Percentiles rank a stretch among this genome's conserved stretches.
Conservation (phyloP, 306 rosid species). For the Cicer yamashitae region DNA sequence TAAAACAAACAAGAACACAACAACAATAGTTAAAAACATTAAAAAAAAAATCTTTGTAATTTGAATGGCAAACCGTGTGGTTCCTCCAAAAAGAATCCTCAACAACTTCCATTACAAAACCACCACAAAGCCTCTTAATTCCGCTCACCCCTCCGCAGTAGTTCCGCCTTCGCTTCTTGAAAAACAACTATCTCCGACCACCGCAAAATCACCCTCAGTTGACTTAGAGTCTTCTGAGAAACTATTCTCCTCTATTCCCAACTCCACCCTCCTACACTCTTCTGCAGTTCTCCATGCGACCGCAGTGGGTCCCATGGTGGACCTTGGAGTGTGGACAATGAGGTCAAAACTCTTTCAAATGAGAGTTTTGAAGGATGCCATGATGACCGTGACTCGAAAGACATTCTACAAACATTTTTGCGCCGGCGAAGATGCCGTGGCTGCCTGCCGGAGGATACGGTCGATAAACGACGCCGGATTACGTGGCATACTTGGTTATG, state of each 20-base stretch:
- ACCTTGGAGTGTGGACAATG: slow-evolving; percentile 80
- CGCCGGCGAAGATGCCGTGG: slow-evolving; percentile 72
- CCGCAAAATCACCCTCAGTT: background rate
- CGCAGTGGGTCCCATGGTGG: slow-evolving; percentile 74
- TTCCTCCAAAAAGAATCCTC: slow-evolving; percentile 59
- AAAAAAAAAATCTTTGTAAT: background rate
- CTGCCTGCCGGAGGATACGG: slow-evolving; percentile 34
- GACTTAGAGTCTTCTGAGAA: slow-evolving; percentile 48
- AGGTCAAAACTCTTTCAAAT: slow-evolving; percentile 57
- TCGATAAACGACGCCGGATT: slow-evolving; percentile 58
- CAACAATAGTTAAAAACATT: background rate
- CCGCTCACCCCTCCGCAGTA: slow-evolving; percentile 18
- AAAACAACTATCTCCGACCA: background rate
- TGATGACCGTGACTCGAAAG: slow-evolving; percentile 39
- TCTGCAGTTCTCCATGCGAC: slow-evolving; percentile 67
- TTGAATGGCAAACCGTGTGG: slow-evolving; percentile 59
- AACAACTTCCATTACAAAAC: slow-evolving; percentile 43
- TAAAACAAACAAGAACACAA: background rate
- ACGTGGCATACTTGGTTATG: slow-evolving; percentile 79
- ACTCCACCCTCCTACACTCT: slow-evolving; percentile 56
- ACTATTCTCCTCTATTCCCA: slow-evolving; percentile 58
- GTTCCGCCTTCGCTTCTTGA: background rate
- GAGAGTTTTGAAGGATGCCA: slow-evolving; percentile 16
- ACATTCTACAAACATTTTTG: slow-evolving; percentile 78
- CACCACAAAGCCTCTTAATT: slow-evolving; percentile 50